Percentiles rank a stretch among this genome's conserved stretches.
Evolutionary conservation across 805 yeast species (phyloP).

Genomic region (Yamadazyma ubonensis): DNA sequence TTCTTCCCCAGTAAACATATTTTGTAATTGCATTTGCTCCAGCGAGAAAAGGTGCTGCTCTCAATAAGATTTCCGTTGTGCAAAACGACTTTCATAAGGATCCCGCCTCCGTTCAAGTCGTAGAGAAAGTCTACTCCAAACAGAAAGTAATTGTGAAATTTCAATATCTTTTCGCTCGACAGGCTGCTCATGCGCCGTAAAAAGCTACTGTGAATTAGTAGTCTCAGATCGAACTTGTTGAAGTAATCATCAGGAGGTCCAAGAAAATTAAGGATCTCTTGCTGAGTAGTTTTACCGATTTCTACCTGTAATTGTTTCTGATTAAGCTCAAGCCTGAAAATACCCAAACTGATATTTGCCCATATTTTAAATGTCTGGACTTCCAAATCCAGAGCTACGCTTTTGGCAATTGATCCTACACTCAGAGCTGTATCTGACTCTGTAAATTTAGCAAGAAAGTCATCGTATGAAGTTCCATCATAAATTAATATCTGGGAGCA

Average conservation of each 20-base stretch:
- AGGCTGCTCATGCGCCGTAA: constrained; percentile 8
- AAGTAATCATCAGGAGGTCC: constrained; percentile 61
- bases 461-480: constrained; percentile 37
- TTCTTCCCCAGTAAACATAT: constrained; percentile 17
- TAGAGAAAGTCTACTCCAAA: constrained; percentile 57
- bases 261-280: constrained; percentile 43
- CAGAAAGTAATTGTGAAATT: constrained; percentile 57
- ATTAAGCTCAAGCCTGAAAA: constrained; percentile 20
- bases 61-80: constrained; percentile 54
- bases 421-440: no score
- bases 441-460: constrained; percentile 16
- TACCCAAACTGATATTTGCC: constrained; percentile 21
- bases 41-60: constrained; percentile 52
- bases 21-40: constrained; percentile 51
- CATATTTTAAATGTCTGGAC: constrained; percentile 12
- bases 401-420: no score
- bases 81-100: constrained; percentile 45
- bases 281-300: constrained; percentile 49
- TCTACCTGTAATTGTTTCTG: constrained; percentile 16
- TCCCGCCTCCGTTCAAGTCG: constrained; percentile 36
- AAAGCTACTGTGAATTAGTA: constrained; percentile 39
- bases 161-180: constrained; percentile 17
- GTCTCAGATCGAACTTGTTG: constrained; percentile 44
- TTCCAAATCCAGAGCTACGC: not conserved
- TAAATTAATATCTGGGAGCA: constrained; percentile 42